Base-by-base conservation (phyloP, 768 basidiomycete species). In the Pulveroboletus ravenelii region DNA sequence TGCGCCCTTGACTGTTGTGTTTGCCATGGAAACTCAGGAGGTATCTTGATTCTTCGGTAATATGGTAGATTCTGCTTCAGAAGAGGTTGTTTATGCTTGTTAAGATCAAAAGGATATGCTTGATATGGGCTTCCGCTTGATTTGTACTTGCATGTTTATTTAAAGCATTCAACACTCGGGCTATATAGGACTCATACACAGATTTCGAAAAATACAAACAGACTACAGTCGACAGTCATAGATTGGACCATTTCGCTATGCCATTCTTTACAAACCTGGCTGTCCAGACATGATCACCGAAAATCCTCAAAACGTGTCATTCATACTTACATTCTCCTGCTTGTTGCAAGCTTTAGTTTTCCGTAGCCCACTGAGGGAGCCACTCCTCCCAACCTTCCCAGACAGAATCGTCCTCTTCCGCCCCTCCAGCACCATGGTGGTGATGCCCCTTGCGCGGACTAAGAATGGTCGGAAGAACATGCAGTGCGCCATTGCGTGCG, bases 1-100 rank as follows among this genome's bases (percentile, higher is more conserved):
- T 18, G 93, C 92, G 23, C 93, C 93, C 46, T 78, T 76, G 52
- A 93, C 76, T n/a, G 93, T 94, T 29, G 91, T 92, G 67, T 93
- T 95, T 39, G 93, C 91, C 93, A 96, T 95, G 60, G 55, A 36
- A 25, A 41, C 27, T 44, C 15, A 29, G 35, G 34, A 27, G 27
- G 12, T 25, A 27, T 8, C 9, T 27, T 38, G 25, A 12, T n/a
- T 14, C 2, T 36, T 36, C n/a, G n/a, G 17, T 37, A 37, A 35
- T 15, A n/a, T 7, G 34, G 3, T 29, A 27, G 41, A 29, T 35
- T 34, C 27, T 5, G 5, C 8, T 23, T 17, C 5, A 8, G 31
- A n/a, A 25, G 37, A 10, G 44, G 25, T 54, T 63, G 49, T 59
- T 63, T 66, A 51, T 47, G n/a, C 34, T 25, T 59, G 47, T 65